Percentiles rank a stretch among this genome's conserved stretches.
phyloP scores from a whole-genome alignment of 306 rosid genomes.

The Fragaria nilgerrensis region DNA sequence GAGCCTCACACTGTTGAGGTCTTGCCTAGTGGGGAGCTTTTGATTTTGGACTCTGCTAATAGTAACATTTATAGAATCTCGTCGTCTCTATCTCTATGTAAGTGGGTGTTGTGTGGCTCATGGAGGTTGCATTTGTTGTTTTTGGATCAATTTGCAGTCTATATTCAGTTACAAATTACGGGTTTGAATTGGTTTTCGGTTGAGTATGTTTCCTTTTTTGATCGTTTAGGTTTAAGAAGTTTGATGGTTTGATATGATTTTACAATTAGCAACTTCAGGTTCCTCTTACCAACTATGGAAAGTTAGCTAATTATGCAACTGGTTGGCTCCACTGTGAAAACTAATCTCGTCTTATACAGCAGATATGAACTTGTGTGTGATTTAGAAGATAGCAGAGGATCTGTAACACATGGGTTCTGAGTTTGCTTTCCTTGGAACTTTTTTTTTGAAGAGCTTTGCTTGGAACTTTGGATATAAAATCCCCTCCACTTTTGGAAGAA shows the following conservation, averaged over 20 bases:
- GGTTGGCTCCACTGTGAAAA: neutral
- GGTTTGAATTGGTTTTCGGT: neutral
- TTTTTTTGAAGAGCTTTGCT: neutral
- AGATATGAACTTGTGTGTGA: neutral
- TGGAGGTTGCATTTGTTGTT: conserved; percentile 13
- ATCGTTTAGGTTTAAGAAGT: neutral
- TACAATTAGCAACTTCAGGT: neutral
- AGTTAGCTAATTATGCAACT: conserved; percentile 1
- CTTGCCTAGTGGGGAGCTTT: conserved; percentile 78
- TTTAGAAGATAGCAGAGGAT: conserved; percentile 7
- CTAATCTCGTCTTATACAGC: conserved; percentile 5
- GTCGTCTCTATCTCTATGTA: conserved; percentile 83
- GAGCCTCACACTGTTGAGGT: conserved; percentile 89
- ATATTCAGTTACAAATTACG: neutral
- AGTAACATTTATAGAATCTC: conserved; percentile 76
- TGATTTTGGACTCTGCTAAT: conserved; percentile 81
- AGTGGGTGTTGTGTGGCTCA: conserved; percentile 35
- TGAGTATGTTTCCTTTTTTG: neutral
- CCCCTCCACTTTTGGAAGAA: conserved; percentile 2
- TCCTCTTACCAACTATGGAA: conserved; percentile 14
- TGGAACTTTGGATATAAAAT: conserved; percentile 4
- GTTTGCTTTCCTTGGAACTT: conserved; percentile 9
- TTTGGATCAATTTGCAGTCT: conserved; percentile 15
- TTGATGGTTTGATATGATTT: conserved; percentile 10
- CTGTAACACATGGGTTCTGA: conserved; percentile 18